Conservation (phyloP, 116 monocot genomes). For the Posidonia oceanica region DNA sequence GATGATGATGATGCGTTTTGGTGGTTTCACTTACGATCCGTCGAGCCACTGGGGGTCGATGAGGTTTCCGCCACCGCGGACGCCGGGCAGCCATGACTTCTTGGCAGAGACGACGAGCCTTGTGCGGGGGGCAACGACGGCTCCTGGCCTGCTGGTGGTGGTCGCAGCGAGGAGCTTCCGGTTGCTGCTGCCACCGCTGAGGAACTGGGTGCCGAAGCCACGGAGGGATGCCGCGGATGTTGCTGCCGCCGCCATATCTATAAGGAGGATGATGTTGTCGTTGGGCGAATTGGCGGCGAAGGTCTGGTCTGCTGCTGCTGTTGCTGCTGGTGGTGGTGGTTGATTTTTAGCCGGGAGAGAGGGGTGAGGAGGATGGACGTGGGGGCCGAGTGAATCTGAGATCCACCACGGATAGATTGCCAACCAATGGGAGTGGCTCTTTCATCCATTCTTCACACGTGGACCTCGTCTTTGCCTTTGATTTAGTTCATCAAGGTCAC, state of each 20-base stretch:
- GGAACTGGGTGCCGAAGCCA: constrained; percentile 3
- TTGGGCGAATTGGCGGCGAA: neutral
- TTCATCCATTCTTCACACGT: constrained; percentile 14
- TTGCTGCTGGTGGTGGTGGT: neutral
- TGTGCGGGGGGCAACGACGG: constrained; percentile 6
- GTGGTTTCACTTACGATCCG: constrained; percentile 62
- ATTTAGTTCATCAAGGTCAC: neutral
- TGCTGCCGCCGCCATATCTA: neutral
- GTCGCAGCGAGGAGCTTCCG: neutral
- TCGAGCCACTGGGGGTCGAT: constrained; percentile 96
- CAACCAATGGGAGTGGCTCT: constrained; percentile 10
- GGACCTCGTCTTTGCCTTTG: constrained; percentile 4
- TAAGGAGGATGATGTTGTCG: neutral
- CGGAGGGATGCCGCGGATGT: constrained; percentile 6
- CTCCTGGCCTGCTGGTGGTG: neutral
- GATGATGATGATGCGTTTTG: neutral
- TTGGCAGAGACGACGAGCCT: constrained; percentile 42
- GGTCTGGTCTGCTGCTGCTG: neutral
- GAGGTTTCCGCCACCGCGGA: constrained; percentile 56
- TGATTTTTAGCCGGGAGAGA: neutral
- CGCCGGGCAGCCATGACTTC: constrained; percentile 89
- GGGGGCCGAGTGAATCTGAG: constrained; percentile 7
- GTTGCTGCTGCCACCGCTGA: constrained; percentile 2
- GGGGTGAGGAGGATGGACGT: neutral
- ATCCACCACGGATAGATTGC: constrained; percentile 16